phyloP scores from a whole-genome alignment of 139 green algal genomes.

The Closterium sp. region DNA sequence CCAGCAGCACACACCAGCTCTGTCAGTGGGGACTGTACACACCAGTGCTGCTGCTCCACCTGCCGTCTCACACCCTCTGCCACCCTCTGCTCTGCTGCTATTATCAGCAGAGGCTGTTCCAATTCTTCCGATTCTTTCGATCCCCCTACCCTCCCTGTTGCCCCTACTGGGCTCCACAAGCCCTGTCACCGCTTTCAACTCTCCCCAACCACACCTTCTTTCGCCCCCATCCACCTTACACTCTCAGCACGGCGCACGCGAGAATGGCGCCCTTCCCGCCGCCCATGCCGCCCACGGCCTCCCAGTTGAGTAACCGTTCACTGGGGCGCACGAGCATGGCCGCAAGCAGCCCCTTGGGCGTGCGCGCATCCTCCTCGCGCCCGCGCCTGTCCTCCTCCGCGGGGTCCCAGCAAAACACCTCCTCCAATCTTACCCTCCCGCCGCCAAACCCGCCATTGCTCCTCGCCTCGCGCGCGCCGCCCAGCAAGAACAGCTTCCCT shows the following conservation, averaged over 20 bases:
- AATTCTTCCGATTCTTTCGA: neutral
- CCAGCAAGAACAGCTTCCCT: neutral
- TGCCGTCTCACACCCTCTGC: neutral
- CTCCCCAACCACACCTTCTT: no score
- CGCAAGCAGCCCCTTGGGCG: neutral
- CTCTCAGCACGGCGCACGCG: neutral
- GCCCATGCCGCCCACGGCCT: neutral
- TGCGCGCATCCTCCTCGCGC: neutral
- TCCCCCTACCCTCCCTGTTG: no score
- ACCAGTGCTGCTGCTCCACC: neutral
- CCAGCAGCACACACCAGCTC: no score
- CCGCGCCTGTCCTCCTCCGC: neutral
- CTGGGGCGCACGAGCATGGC: neutral
- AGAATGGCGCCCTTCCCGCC: neutral
- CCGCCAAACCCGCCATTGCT: no score
- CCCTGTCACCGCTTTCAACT: neutral
- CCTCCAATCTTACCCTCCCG: neutral
- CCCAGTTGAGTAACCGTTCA: neutral
- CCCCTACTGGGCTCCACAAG: neutral
- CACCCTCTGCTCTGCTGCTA: neutral
- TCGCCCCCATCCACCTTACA: neutral
- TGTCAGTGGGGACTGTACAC: neutral
- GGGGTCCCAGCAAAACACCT: neutral
- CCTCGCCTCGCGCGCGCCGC: neutral
- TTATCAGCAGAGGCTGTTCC: no score